Conservation (phyloP, 2,329 filamentous ascomycete genomes). For the Dryadomyces quercivorus region DNA sequence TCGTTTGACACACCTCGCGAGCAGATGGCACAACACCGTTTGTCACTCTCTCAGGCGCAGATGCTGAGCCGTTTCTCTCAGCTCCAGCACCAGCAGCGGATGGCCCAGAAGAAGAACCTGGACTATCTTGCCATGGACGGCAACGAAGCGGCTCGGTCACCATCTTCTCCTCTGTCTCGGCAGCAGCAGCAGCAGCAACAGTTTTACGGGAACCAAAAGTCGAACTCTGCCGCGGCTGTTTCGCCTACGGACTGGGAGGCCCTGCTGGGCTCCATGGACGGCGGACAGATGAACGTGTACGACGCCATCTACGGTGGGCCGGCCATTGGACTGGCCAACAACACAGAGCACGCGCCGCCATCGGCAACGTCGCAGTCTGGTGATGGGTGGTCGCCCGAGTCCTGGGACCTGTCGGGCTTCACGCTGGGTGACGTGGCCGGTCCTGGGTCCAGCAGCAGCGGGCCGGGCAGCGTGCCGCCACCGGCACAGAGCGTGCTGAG, state of each 20-base stretch:
- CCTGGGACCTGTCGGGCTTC: conserved; percentile 41
- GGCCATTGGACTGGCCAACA: conserved; percentile 25
- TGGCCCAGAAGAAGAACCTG: conserved; percentile 32
- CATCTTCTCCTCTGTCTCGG: conserved; percentile 34
- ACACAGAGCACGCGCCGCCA: conserved; percentile 26
- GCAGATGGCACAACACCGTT: conserved; percentile 33
- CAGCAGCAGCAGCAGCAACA: conserved; percentile 23
- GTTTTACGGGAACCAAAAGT: conserved; percentile 24
- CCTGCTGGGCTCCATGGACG: conserved; percentile 66
- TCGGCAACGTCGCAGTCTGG: conserved; percentile 21
- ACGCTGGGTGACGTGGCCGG: conserved; percentile 33
- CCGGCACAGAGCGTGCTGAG: conserved; percentile 42
- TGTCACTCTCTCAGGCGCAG: conserved; percentile 31
- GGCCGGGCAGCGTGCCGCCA: conserved; percentile 19
- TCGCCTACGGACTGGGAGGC: conserved; percentile 71
- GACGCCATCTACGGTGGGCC: conserved; percentile 67
- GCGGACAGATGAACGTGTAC: conserved; percentile 71
- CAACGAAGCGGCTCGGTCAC: conserved; percentile 26
- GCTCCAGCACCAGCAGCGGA: conserved; percentile 22
- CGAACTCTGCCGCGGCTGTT: conserved; percentile 23
- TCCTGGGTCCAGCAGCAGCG: conserved; percentile 3
- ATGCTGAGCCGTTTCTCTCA: conserved; percentile 25
- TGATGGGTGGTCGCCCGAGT: conserved; percentile 42
- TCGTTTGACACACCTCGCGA: conserved; percentile 32
- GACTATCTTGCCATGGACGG: conserved; percentile 40